phyloP scores from a whole-genome alignment of 2,329 filamentous ascomycete species.

The Hypocreales sp. region DNA sequence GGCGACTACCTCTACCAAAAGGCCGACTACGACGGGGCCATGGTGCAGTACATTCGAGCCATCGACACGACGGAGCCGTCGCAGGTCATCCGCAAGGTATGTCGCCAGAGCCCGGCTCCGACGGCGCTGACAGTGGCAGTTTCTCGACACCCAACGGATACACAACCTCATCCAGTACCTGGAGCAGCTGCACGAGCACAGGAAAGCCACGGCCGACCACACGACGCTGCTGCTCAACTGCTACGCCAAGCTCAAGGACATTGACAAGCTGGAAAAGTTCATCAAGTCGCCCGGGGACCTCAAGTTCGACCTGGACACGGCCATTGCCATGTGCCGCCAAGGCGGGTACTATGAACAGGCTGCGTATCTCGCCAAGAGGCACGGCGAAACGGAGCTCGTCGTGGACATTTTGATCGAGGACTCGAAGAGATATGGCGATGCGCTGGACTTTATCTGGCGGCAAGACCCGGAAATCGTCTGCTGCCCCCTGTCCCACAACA shows the following conservation, averaged over 20 bases:
- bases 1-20: slow-evolving; percentile 92
- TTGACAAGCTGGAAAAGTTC: slow-evolving; percentile 88
- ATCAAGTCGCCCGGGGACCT: slow-evolving; percentile 91
- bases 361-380: slow-evolving; percentile 85
- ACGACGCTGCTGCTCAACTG: slow-evolving; percentile 91
- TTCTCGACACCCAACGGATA: slow-evolving; percentile 91
- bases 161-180: slow-evolving; percentile 95
- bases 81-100: slow-evolving; percentile 81
- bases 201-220: slow-evolving; percentile 86
- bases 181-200: slow-evolving; percentile 88
- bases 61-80: slow-evolving; percentile 95
- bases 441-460: slow-evolving; percentile 81
- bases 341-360: slow-evolving; percentile 95
- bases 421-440: slow-evolving; percentile 77
- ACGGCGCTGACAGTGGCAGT: slow-evolving; percentile 33
- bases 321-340: slow-evolving; percentile 93
- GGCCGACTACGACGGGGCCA: slow-evolving; percentile 92
- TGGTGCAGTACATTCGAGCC: slow-evolving; percentile 93
- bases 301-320: slow-evolving; percentile 93
- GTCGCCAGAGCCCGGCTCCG: background rate
- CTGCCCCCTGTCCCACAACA: slow-evolving; percentile 4
- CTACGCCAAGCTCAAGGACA: slow-evolving; percentile 95
- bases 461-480: slow-evolving; percentile 62
- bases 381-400: slow-evolving; percentile 84
- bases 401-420: slow-evolving; percentile 95